A percentile compares a stretch with the other conserved stretches of the same genome.
Evolutionary conservation across 257 asterid genomes (phyloP).

Genomic region (Lithospermum erythrorhizon): DNA sequence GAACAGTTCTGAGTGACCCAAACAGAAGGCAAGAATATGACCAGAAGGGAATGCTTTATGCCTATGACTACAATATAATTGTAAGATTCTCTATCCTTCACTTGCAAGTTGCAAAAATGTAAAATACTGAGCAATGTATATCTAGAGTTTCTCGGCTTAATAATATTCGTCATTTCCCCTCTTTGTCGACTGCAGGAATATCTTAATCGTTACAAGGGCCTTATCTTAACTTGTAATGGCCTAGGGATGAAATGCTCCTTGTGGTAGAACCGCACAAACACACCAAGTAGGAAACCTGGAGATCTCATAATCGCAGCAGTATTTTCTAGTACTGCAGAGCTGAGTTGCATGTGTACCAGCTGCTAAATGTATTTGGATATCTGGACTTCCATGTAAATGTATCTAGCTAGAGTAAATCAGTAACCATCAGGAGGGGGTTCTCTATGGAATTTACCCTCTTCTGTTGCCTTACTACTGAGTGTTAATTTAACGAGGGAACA

Average conservation of each 20-base stretch:
- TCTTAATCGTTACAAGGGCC: conserved; percentile 85
- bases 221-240: conserved; percentile 83
- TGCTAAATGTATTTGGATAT: conserved; percentile 3
- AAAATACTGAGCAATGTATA: neutral
- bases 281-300: conserved; percentile 8
- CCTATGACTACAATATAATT: conserved; percentile 48
- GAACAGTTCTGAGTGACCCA: conserved; percentile 85
- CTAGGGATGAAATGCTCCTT: conserved; percentile 82
- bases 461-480: neutral
- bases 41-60: conserved; percentile 56
- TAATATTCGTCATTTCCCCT: neutral
- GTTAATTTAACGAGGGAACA: neutral
- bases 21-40: conserved; percentile 76
- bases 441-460: neutral
- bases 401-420: conserved; percentile 1
- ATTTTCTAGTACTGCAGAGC: conserved; percentile 17
- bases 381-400: conserved; percentile 5
- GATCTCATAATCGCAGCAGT: conserved; percentile 18
- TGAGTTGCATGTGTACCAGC: conserved; percentile 15
- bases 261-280: conserved; percentile 33
- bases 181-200: conserved; percentile 52
- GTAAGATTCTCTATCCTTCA: conserved; percentile 24
- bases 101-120: conserved; percentile 3
- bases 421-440: neutral
- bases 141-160: neutral